phyloP scores from a whole-genome alignment of 108 stramenopile genomes.

The Nitzschia sp. region DNA sequence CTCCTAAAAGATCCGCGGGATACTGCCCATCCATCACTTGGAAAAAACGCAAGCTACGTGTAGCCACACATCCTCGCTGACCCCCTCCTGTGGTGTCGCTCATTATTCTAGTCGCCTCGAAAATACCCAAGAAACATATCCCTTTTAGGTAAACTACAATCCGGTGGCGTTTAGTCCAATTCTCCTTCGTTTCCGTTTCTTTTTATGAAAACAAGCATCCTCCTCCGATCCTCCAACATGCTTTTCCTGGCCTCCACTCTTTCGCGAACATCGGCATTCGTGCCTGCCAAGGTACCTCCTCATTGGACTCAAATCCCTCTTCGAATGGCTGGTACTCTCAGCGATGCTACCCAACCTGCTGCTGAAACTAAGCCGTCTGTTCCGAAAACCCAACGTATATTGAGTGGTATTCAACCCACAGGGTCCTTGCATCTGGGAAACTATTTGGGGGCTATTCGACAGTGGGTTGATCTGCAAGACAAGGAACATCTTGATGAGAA shows the following conservation, averaged over 20 bases:
- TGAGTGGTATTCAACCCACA: slow-evolving; percentile 98
- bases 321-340: slow-evolving; percentile 12
- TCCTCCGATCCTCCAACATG: slow-evolving; percentile 8
- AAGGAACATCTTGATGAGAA: slow-evolving; percentile 60
- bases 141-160: too few species aligned
- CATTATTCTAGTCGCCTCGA: too few species aligned
- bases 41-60: too few species aligned
- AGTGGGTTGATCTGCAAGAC: slow-evolving; percentile 96
- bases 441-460: slow-evolving; percentile 96
- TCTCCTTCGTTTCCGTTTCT: neutral
- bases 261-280: slow-evolving; percentile 13
- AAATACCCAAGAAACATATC: too few species aligned
- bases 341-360: neutral
- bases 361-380: slow-evolving; percentile 11
- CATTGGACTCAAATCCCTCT: neutral
- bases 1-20: too few species aligned
- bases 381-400: slow-evolving; percentile 63
- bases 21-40: too few species aligned
- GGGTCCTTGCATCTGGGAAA: slow-evolving; percentile 97
- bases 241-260: slow-evolving; percentile 5
- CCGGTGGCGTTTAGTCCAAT: too few species aligned
- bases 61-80: too few species aligned
- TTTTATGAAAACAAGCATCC: neutral
- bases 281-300: neutral
- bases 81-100: too few species aligned